Percentiles rank a stretch among this genome's conserved stretches.
These are phyloP conservation scores for Candida namnaoensis DNA, from an alignment of 805 yeast genomes.

Conservation along the genomic window DNA sequence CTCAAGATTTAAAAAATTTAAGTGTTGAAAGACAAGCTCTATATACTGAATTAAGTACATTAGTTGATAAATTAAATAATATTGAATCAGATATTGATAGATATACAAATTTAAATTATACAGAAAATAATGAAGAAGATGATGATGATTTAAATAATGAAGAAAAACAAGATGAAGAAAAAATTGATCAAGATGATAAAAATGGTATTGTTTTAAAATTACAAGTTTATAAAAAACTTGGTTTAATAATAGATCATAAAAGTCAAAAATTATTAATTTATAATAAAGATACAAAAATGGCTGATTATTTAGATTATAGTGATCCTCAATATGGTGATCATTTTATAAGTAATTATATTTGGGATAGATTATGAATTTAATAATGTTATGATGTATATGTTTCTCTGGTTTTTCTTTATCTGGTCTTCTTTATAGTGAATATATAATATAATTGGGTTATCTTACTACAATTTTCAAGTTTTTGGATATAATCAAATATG, in stretches of 20 bases:
- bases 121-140: constrained; percentile 22
- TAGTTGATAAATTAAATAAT: constrained; percentile 26
- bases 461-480: no score
- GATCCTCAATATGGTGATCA: constrained; percentile 49
- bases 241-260: constrained; percentile 38
- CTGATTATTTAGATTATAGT: constrained; percentile 43
- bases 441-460: no score
- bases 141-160: no score
- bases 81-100: constrained; percentile 25
- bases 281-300: constrained; percentile 34
- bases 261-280: constrained; percentile 37
- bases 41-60: constrained; percentile 26
- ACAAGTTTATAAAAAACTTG: constrained; percentile 52
- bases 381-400: neutral
- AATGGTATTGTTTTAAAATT: constrained; percentile 33
- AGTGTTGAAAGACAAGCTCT: constrained; percentile 33
- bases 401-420: neutral
- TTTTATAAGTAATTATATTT: constrained; percentile 66
- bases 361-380: constrained; percentile 48
- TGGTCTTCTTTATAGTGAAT: no score
- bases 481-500: no score
- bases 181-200: no score
- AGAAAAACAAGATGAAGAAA: neutral
- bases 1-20: constrained; percentile 42
- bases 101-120: constrained; percentile 11